phyloP scores from a whole-genome alignment of 169 alveolate genomes.

The Cryptosporidium tyzzeri region DNA sequence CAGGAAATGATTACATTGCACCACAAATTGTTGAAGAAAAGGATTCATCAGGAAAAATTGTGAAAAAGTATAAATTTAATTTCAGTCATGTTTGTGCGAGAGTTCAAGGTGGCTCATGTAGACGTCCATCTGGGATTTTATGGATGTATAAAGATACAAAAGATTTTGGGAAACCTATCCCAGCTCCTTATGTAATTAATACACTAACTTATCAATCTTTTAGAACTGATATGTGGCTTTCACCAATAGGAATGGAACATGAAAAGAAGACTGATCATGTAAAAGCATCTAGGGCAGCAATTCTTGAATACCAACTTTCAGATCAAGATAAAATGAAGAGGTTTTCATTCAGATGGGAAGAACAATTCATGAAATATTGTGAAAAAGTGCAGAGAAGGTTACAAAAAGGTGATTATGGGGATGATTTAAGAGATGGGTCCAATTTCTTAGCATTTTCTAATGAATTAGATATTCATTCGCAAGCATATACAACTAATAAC shows the following conservation, averaged over 20 bases:
- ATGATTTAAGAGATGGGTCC: constrained; percentile 40
- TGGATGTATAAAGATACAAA: constrained; percentile 64
- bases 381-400: constrained; percentile 47
- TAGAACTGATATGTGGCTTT: constrained; percentile 75
- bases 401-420: constrained; percentile 51
- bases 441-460: constrained; percentile 32
- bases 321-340: constrained; percentile 69
- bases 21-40: constrained; percentile 53
- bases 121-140: constrained; percentile 75
- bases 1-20: constrained; percentile 52
- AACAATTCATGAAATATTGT: constrained; percentile 64
- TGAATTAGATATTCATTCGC: background rate
- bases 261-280: constrained; percentile 58
- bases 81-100: constrained; percentile 76
- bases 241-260: constrained; percentile 72
- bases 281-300: constrained; percentile 65
- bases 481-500: background rate
- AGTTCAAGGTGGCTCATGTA: constrained; percentile 75
- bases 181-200: constrained; percentile 70
- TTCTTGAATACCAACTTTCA: constrained; percentile 57
- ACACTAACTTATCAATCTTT: constrained; percentile 69
- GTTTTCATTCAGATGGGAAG: constrained; percentile 62
- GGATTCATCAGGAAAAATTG: constrained; percentile 28
- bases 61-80: constrained; percentile 27
- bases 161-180: constrained; percentile 74